These are phyloP conservation scores for Cordyceps fumosorosea DNA, from an alignment of 2,329 filamentous ascomycete species.

Conservation along the genomic window DNA sequence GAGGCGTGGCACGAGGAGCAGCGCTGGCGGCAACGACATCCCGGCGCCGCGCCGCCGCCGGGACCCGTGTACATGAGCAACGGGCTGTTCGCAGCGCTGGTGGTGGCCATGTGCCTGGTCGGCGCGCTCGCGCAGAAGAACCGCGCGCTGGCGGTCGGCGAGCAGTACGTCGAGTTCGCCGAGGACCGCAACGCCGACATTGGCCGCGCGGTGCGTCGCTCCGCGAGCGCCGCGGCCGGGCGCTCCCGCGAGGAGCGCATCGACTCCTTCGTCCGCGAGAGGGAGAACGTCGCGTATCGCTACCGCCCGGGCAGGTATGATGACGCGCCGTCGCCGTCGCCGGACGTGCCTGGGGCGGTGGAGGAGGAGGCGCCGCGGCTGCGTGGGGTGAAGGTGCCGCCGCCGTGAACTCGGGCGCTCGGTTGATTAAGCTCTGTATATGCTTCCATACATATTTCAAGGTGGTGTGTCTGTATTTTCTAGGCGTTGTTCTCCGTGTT, in stretches of 20 bases:
- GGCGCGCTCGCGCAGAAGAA: conserved; percentile 68
- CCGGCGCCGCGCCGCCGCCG: conserved; percentile 38
- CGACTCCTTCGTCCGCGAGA: conserved; percentile 67
- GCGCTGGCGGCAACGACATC: conserved; percentile 32
- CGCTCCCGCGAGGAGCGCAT: conserved; percentile 60
- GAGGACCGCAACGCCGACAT: conserved; percentile 60
- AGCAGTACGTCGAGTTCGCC: conserved; percentile 58
- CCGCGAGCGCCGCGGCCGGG: conserved; percentile 45
- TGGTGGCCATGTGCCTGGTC: conserved; percentile 62
- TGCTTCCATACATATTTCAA: not conserved
- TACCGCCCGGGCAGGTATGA: conserved; percentile 28
- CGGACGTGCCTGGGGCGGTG: not conserved
- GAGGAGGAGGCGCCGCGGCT: not conserved
- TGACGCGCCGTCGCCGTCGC: not conserved
- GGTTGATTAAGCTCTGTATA: not conserved
- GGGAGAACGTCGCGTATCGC: conserved; percentile 45
- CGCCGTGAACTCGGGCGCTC: not conserved
- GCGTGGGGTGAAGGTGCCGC: not conserved
- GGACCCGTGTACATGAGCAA: conserved; percentile 67
- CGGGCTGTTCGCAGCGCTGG: conserved; percentile 62
- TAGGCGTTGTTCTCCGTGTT: too few species aligned
- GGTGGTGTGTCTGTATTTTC: too few species aligned
- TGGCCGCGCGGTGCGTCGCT: conserved; percentile 49
- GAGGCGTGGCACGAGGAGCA: conserved; percentile 64
- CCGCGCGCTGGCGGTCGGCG: conserved; percentile 56